Evolutionary conservation across 1,284 basidiomycete genomes (phyloP), one percentile per base, ranked within the genome.

Genomic region (Trametes versicolor): DNA sequence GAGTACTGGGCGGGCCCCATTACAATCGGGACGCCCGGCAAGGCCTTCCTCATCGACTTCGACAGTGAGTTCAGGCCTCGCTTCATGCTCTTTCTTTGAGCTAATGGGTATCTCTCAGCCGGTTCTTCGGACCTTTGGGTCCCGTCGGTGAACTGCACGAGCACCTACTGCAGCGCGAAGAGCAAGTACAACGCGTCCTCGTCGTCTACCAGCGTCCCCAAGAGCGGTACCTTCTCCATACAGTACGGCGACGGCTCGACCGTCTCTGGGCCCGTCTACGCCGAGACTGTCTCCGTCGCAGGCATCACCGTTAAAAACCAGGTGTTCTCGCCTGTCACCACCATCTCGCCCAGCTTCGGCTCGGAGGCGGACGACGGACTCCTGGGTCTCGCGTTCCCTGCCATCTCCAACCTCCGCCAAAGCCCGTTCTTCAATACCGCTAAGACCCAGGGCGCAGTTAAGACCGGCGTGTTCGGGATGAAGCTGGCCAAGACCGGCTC

Each of bases 201-300:
- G 21, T 73, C 73, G 4, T 65, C 69, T 0, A 69, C 71, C 0
- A 43, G 53, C 23, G 27, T 50, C 4, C 52, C 19, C 36, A 63
- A 68, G 63, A 60, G 50, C 19, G 73, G 72, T 19, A 71, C 58
- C 1, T 83, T 85, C 74, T 64, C 67, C 21, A 77, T 83, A 50
- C 41, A 73, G 2, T 85, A 85, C 68, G 84, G 80, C 29, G 84
- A 85, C 67, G 82, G 82, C n/a, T 81, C 79, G 29, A 77, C 75
- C 4, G 82, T 82, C 7, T 70, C 73, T 13, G 84, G 84, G n/a
- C 73, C 72, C 37, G 75, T 82, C 53, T 84, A 80, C 76, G 78
- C 76, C 34, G 84, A 86, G 67, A 75, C 75, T 1, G 74, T 85
- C 19, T 65, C 62, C 27, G 70, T 76, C 29, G 71, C 72, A 6